Evolutionary conservation across 73 alveolate species (phyloP).

Genomic region (Paramecium tetraurelia): DNA sequence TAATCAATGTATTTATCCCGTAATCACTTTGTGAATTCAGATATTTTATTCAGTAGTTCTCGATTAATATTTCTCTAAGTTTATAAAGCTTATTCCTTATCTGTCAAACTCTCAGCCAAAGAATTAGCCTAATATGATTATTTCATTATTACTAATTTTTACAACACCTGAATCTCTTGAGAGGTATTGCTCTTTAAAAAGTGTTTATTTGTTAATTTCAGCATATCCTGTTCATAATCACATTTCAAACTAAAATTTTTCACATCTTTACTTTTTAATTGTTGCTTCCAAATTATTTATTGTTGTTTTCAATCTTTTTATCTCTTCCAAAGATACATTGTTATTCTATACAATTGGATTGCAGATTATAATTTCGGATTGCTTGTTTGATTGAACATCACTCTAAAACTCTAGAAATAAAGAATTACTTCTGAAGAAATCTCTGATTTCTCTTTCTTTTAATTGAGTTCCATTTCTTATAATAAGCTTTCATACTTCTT

Average conservation of each 20-base stretch:
- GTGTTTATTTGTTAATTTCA: conserved; percentile 1
- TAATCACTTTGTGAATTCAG: background rate
- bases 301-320: background rate
- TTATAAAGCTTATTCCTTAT: conserved; percentile 50
- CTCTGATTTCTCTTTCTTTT: background rate
- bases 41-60: conserved; percentile 43
- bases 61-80: conserved; percentile 55
- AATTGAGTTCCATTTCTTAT: conserved; percentile 20
- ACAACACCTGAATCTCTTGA: conserved; percentile 18
- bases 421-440: background rate
- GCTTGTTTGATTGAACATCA: background rate
- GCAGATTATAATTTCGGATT: background rate
- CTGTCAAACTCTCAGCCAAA: conserved; percentile 55
- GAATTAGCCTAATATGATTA: conserved; percentile 38
- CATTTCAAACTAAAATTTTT: background rate
- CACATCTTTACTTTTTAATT: conserved; percentile 17
- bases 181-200: background rate
- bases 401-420: background rate
- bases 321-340: conserved; percentile 24
- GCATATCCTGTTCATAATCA: background rate
- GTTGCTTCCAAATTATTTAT: conserved; percentile 44
- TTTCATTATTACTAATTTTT: conserved; percentile 50
- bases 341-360: background rate
- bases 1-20: background rate
- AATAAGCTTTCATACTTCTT: conserved; percentile 52